Evolutionary conservation across 179 eudicot species (phyloP).

Genomic region (Heliamphora pulchella): DNA sequence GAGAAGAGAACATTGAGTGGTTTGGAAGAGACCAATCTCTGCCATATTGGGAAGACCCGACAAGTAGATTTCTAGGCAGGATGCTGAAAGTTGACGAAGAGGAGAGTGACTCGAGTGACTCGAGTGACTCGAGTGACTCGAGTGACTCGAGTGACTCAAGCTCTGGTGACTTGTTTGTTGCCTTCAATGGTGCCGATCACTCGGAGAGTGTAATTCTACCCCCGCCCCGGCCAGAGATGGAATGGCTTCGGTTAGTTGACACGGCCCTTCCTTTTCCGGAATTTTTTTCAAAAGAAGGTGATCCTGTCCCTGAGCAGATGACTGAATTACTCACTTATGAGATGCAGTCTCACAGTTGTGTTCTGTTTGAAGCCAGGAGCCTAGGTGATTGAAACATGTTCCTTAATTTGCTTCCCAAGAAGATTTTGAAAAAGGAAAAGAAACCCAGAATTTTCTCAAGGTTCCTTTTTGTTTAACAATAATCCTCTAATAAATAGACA

Average conservation of each 20-base stretch:
- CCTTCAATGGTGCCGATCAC: conserved; percentile 49
- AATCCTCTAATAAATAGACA: background rate
- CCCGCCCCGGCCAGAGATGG: conserved; percentile 37
- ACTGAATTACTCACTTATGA: conserved; percentile 45
- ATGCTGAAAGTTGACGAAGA: conserved; percentile 44
- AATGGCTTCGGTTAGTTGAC: conserved; percentile 77
- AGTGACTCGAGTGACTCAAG: background rate
- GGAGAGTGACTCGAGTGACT: conserved; percentile 6
- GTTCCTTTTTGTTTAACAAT: background rate
- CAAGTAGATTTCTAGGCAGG: conserved; percentile 67
- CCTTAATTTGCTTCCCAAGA: background rate
- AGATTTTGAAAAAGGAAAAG: background rate
- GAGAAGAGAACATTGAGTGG: conserved; percentile 68
- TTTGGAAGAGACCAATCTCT: conserved; percentile 40
- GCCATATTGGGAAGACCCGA: conserved; percentile 78
- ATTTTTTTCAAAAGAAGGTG: conserved; percentile 57
- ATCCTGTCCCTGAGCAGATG: conserved; percentile 46
- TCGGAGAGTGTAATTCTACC: conserved; percentile 53
- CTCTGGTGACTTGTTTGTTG: conserved; percentile 55
- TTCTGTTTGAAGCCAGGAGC: conserved; percentile 58
- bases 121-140: too few relatives aligned
- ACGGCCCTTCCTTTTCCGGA: conserved; percentile 80
- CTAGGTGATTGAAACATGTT: conserved; percentile 4
- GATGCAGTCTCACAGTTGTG: conserved; percentile 74
- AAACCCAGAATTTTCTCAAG: background rate